Conservation (phyloP, 1,139 yeast species). For the Barnettozyma hawaiiensis region DNA sequence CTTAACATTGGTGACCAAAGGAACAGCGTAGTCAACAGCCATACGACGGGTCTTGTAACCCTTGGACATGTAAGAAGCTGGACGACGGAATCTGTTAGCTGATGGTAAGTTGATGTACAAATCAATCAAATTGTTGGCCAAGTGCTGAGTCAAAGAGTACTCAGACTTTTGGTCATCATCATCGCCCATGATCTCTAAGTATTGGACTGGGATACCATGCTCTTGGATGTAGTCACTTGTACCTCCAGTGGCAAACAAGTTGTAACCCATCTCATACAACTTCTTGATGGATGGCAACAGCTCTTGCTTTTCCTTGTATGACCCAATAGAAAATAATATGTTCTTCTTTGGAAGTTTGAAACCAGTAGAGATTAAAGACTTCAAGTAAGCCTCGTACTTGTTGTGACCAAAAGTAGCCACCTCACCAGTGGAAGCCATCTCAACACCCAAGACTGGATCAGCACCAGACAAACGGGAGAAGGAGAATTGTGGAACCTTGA, state of each 20-base stretch:
- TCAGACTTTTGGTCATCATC: slow-evolving; percentile 83
- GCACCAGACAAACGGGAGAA: slow-evolving; percentile 98
- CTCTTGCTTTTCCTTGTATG: slow-evolving; percentile 95
- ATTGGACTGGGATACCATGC: slow-evolving; percentile 90
- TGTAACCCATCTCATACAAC: slow-evolving; percentile 78
- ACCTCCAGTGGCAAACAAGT: slow-evolving; percentile 96
- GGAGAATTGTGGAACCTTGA: slow-evolving; percentile 96
- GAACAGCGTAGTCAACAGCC: slow-evolving; percentile 99
- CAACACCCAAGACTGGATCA: slow-evolving; percentile 97
- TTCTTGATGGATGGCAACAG: slow-evolving; percentile 82
- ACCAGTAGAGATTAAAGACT: slow-evolving; percentile 91
- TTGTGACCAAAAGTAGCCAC: slow-evolving; percentile 96
- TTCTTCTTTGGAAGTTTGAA: slow-evolving; percentile 94
- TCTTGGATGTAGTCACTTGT: slow-evolving; percentile 98
- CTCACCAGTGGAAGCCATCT: slow-evolving; percentile 99
- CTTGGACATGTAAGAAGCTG: slow-evolving; percentile 94
- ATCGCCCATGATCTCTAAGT: slow-evolving; percentile 75
- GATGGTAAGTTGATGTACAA: slow-evolving; percentile 96
- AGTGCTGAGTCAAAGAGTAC: slow-evolving; percentile 91
- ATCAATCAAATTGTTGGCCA: slow-evolving; percentile 95
- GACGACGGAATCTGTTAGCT: slow-evolving; percentile 95
- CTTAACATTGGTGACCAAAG: slow-evolving; percentile 95
- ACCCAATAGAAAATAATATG: slow-evolving; percentile 89
- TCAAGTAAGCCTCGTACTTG: slow-evolving; percentile 95
- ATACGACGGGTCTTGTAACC: slow-evolving; percentile 98